Conservation (phyloP, 2,329 filamentous ascomycete species). For the Cladosporium halotolerans region DNA sequence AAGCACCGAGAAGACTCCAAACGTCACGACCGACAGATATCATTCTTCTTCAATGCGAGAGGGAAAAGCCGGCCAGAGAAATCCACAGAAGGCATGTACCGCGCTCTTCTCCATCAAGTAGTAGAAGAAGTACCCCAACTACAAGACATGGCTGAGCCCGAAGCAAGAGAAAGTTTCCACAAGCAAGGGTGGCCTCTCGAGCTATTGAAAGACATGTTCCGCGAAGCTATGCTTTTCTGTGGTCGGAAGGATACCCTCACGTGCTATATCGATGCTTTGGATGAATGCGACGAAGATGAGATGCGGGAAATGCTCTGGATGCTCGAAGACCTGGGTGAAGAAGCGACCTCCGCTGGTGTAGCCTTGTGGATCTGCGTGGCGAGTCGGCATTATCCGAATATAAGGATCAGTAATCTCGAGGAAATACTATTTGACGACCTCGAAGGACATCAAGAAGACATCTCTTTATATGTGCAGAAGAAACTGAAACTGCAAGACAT, state of each 20-base stretch:
- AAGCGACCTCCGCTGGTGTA: conserved; percentile 12
- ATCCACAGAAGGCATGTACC: conserved; percentile 42
- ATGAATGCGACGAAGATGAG: conserved; percentile 42
- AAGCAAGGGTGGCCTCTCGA: background rate
- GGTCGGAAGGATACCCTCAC: background rate
- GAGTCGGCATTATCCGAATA: conserved; percentile 43
- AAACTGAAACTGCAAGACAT: background rate
- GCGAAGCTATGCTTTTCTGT: background rate
- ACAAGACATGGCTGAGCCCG: background rate
- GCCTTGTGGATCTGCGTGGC: conserved; percentile 39
- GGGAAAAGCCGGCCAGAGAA: conserved; percentile 38
- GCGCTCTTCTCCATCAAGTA: conserved; percentile 44
- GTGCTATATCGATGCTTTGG: conserved; percentile 40
- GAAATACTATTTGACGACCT: background rate
- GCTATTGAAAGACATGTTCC: background rate
- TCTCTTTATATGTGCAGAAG: background rate
- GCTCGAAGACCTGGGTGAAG: conserved; percentile 36
- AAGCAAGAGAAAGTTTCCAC: too few species aligned
- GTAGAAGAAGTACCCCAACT: conserved; percentile 20
- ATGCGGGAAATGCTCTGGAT: conserved; percentile 39
- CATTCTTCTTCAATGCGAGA: conserved; percentile 44
- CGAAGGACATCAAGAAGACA: background rate
- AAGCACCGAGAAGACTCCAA: background rate
- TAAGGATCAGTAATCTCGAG: conserved; percentile 7
- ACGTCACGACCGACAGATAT: background rate